Conservation (phyloP, 164 flowering plant genomes). For the Hamamelis virginiana region DNA sequence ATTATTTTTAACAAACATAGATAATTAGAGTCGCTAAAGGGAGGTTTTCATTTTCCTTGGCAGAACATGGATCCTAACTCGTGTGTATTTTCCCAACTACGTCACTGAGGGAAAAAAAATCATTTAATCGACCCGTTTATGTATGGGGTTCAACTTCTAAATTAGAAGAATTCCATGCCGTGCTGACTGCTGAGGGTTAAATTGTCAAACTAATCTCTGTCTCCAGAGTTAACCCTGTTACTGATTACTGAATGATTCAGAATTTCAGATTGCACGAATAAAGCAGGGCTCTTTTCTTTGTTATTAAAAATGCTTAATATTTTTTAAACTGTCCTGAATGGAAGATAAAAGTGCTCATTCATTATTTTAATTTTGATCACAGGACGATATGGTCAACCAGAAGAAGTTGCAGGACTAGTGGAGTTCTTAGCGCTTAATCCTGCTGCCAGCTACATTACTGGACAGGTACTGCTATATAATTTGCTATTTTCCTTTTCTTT, state of each 20-base stretch:
- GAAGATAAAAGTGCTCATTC: neutral
- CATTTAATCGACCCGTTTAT: no score
- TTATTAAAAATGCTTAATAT: no score
- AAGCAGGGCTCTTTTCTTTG: neutral
- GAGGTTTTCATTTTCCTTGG: no score
- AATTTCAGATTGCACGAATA: neutral
- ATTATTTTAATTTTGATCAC: conserved; percentile 7
- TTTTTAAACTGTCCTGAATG: no score
- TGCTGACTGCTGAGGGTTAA: neutral
- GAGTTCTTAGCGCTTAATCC: conserved; percentile 64
- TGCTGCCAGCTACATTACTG: conserved; percentile 61
- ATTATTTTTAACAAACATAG: no score
- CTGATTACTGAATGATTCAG: no score
- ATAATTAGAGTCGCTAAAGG: no score
- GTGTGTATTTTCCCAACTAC: no score
- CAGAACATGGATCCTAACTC: neutral
- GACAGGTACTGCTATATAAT: conserved; percentile 38
- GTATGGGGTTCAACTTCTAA: neutral
- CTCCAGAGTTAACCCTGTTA: no score
- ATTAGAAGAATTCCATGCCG: neutral
- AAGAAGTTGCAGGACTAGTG: conserved; percentile 68
- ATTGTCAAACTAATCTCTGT: neutral
- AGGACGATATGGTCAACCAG: conserved; percentile 66
- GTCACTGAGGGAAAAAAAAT: no score
- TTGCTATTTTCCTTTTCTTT: neutral